A percentile compares a stretch with the other conserved stretches of the same genome.
Conservation (phyloP, 2,329 filamentous ascomycete genomes). For the Paracoccidioides brasiliensis region DNA sequence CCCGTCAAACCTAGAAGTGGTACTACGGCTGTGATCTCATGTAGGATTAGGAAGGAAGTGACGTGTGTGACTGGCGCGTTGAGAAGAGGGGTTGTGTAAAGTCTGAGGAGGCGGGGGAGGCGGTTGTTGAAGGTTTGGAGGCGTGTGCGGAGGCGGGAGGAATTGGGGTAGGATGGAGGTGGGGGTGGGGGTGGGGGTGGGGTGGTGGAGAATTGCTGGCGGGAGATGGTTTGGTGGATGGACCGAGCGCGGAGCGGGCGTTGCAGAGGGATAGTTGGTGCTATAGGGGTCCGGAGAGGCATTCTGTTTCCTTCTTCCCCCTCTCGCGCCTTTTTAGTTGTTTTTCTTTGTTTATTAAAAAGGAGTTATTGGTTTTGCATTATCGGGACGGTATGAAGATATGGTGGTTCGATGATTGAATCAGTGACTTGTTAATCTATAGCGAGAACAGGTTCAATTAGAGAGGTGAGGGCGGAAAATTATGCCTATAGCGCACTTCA, state of each 20-base stretch:
- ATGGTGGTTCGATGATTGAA: too few relatives aligned
- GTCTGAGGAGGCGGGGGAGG: conserved; percentile 54
- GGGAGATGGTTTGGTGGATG: not conserved
- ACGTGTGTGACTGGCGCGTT: conserved; percentile 71
- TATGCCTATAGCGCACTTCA: not conserved
- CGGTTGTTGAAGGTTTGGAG: conserved; percentile 30
- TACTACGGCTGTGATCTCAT: conserved; percentile 79
- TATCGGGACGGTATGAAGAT: not conserved
- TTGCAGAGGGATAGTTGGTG: not conserved
- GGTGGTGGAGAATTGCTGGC: not conserved
- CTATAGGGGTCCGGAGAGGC: not conserved
- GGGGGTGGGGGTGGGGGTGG: not conserved
- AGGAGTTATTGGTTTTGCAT: not conserved
- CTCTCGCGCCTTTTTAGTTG: too few relatives aligned
- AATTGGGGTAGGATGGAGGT: not conserved
- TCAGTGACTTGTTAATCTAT: too few relatives aligned
- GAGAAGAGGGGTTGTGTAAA: conserved; percentile 56
- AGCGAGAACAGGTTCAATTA: too few relatives aligned
- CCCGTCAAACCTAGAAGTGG: conserved; percentile 64
- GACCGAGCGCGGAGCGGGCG: not conserved
- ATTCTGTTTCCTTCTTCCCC: not conserved
- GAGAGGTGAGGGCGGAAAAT: too few relatives aligned
- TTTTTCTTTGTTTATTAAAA: not conserved
- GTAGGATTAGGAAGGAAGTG: conserved; percentile 73
- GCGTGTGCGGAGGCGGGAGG: conserved; percentile 15